These are phyloP conservation scores for Arabidopsis hybrid DNA, from an alignment of 441 rosid genomes.

Conservation along the genomic window DNA sequence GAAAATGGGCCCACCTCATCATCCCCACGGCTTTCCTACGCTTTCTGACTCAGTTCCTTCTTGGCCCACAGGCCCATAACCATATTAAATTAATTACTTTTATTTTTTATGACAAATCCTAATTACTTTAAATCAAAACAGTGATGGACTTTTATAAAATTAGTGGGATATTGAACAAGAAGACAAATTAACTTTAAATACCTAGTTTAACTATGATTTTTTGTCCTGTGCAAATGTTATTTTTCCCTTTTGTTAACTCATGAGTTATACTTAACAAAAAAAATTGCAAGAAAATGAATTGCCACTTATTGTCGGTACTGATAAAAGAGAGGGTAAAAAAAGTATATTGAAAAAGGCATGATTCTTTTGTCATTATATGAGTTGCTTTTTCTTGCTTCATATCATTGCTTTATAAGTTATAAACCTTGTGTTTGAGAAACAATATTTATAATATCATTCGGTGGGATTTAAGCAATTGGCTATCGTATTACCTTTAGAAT, in stretches of 20 bases:
- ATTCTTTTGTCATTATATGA: slow-evolving; percentile 40
- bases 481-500: neutral
- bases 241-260: neutral
- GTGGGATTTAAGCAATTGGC: neutral
- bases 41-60: neutral
- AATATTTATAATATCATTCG: neutral
- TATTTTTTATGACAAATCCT: neutral
- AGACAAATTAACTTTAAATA: slow-evolving; percentile 18
- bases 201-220: neutral
- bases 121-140: neutral
- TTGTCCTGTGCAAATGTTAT: neutral
- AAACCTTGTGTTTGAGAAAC: neutral
- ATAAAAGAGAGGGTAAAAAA: neutral
- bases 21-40: slow-evolving; percentile 38
- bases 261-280: neutral
- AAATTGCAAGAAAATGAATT: slow-evolving; percentile 22
- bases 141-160: neutral
- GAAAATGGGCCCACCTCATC: slow-evolving; percentile 42
- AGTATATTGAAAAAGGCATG: neutral
- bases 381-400: slow-evolving; percentile 19
- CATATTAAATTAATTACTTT: neutral
- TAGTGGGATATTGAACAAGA: slow-evolving; percentile 12
- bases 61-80: slow-evolving; percentile 44
- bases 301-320: slow-evolving; percentile 35
- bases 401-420: neutral